phyloP scores from a whole-genome alignment of 2,329 filamentous ascomycete species.

The Emergomyces pasteurianus region DNA sequence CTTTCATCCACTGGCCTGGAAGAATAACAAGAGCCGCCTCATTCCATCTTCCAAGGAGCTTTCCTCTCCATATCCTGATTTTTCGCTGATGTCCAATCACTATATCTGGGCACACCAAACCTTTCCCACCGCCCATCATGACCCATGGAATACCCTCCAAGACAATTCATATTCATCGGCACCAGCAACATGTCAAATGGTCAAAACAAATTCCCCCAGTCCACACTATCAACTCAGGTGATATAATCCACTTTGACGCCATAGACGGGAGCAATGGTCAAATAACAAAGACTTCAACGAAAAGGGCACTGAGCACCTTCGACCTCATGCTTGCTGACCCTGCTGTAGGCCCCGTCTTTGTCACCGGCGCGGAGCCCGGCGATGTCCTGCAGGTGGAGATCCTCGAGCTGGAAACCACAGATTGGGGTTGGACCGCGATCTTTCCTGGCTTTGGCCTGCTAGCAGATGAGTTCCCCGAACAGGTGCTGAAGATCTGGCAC shows the following conservation, averaged over 20 bases:
- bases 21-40: background rate
- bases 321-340: conserved; percentile 35
- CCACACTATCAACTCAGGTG: conserved; percentile 37
- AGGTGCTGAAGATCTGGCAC: conserved; percentile 40
- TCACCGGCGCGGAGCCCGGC: conserved; percentile 39
- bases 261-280: conserved; percentile 42
- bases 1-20: background rate
- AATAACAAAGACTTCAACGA: conserved; percentile 33
- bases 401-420: conserved; percentile 32
- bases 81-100: background rate
- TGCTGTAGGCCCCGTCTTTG: conserved; percentile 40
- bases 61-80: background rate
- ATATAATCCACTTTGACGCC: conserved; percentile 38
- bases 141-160: conserved; percentile 14
- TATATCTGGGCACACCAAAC: background rate
- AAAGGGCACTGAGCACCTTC: conserved; percentile 30
- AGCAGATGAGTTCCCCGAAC: conserved; percentile 36
- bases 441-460: conserved; percentile 41
- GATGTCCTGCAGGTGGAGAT: conserved; percentile 43
- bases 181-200: conserved; percentile 38
- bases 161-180: conserved; percentile 21
- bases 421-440: conserved; percentile 44
- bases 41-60: no score
- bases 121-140: conserved; percentile 3
- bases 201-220: conserved; percentile 35